Conservation (phyloP, 1,284 basidiomycete species). For the Boletus semigastroideus region DNA sequence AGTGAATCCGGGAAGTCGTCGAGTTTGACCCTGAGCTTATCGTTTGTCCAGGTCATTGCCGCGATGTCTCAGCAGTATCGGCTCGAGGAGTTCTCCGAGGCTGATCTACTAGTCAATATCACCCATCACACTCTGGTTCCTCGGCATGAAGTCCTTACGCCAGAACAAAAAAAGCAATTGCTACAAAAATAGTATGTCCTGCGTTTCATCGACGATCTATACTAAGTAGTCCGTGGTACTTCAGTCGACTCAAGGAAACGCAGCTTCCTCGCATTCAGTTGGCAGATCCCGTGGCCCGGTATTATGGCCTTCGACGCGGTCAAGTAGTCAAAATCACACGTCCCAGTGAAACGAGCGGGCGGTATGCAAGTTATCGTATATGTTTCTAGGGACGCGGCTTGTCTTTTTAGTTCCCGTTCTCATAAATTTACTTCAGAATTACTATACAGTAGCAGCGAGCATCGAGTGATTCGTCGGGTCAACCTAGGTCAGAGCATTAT, state of each 20-base stretch:
- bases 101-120: constrained; percentile 96
- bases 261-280: constrained; percentile 97
- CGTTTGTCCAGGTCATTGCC: constrained; percentile 69
- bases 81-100: constrained; percentile 96
- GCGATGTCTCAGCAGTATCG: constrained; percentile 86
- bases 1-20: constrained; percentile 43
- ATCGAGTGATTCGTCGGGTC: not conserved
- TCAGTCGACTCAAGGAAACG: constrained; percentile 94
- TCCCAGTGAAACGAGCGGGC: constrained; percentile 94
- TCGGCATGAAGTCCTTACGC: constrained; percentile 84
- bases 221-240: constrained; percentile 13
- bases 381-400: constrained; percentile 54
- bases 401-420: constrained; percentile 8
- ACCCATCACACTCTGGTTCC: constrained; percentile 96
- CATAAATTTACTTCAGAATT: constrained; percentile 4
- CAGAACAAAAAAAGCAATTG: constrained; percentile 85
- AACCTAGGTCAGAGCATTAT: not conserved
- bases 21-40: not conserved
- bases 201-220: constrained; percentile 1
- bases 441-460: constrained; percentile 16
- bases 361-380: constrained; percentile 92
- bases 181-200: constrained; percentile 86
- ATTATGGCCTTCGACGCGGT: constrained; percentile 93
- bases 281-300: constrained; percentile 94
- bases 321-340: constrained; percentile 99